phyloP scores from a whole-genome alignment of 176 grass and related monocot genomes.

The Tillandsia fasciculata region DNA sequence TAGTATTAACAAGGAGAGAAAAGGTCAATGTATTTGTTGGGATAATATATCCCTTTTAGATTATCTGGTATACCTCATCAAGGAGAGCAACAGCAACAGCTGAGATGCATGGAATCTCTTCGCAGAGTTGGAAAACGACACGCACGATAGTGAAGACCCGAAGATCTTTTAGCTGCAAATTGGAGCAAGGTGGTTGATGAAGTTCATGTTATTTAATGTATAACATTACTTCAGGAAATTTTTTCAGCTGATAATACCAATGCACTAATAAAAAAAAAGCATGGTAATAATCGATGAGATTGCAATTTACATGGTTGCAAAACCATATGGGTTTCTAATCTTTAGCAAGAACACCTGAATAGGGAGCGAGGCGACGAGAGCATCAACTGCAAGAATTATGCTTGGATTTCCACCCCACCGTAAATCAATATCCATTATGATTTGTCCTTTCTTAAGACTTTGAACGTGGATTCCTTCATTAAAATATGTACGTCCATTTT shows the following conservation, averaged over 20 bases:
- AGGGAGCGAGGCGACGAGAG: conserved; percentile 79
- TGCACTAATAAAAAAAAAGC: not conserved
- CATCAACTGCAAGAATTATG: conserved; percentile 96
- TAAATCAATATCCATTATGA: conserved; percentile 96
- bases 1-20: too few relatives aligned
- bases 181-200: conserved; percentile 11
- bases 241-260: not conserved
- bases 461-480: conserved; percentile 83
- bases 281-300: not conserved
- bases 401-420: conserved; percentile 96
- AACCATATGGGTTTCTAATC: too few relatives aligned
- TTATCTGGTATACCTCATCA: conserved; percentile 40
- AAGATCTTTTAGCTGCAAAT: conserved; percentile 85
- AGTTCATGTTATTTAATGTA: conserved; percentile 8
- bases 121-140: conserved; percentile 92
- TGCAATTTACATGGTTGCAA: too few relatives aligned
- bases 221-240: conserved; percentile 4
- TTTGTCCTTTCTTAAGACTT: conserved; percentile 84
- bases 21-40: too few relatives aligned
- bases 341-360: conserved; percentile 56
- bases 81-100: conserved; percentile 94
- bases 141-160: conserved; percentile 78
- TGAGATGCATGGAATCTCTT: conserved; percentile 97
- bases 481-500: not conserved
- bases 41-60: too few relatives aligned